Evolutionary conservation across 2,329 filamentous ascomycete genomes (phyloP), one percentile per base, ranked within the genome.

Genomic region (Talaromyces funiculosus): DNA sequence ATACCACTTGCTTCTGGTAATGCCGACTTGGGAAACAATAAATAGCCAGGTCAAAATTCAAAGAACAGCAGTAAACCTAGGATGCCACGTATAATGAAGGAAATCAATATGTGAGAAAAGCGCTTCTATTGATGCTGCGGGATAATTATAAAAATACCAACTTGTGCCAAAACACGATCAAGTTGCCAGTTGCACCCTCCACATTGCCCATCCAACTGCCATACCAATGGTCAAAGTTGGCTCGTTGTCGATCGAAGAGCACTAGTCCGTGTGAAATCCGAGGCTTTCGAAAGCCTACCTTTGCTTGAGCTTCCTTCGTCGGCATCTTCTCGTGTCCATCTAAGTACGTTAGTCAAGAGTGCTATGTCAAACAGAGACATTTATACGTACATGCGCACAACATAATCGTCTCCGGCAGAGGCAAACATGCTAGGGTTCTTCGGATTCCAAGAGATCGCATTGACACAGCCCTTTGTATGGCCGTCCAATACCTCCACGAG

Each of bases 381-480:
- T 8, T 20, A 62, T 12, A 79, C 89, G 80, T 80, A 97, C 89
- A 99, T 92, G 76, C 88, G 87, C 64, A 97, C 87, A 71, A 84
- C 86, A 58, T 83, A 82, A 70, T 97, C 94, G 72, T 99, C 94
- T 18, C 93, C 92, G 61, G 90, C 93, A 12, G 92, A 93, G 16
- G 92, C 94, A 75, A 97, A 90, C 79, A 97, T 88, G 63, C 84
- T 85, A 0, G 90, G 86, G 69, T 97, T 85, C 10, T 78, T 82
- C 1, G 94, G 92, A 68, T 93, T 94, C 93, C 94, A 99, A 22
- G 88, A 83, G 38, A 95, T 89, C 7, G 90, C 85, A 71, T 97
- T 97, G 65, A 94, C 93, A 62, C 85, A 87, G 35, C 91, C 88
- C 12, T 84, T 82, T 6, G 80, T 78, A 53, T 97, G 93, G 0